Evolutionary conservation across 108 stramenopile genomes (phyloP).

Genomic region (Fragilaria crotonensis): DNA sequence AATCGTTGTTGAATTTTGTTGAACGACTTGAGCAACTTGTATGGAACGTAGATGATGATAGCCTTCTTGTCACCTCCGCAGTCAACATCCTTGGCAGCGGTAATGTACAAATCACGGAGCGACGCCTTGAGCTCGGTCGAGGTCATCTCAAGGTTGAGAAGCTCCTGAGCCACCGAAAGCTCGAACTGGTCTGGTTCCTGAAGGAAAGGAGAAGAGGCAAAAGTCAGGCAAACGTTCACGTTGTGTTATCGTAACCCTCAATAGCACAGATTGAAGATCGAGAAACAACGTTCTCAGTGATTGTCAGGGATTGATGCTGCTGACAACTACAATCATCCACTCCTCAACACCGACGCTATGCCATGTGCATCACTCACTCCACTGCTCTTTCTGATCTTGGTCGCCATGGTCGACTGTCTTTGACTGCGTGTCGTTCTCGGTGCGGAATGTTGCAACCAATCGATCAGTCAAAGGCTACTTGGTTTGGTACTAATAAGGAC

Average conservation of each 20-base stretch:
- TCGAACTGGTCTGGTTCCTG: constrained; percentile 97
- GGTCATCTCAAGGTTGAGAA: constrained; percentile 94
- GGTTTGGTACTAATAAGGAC: no score
- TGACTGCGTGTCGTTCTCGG: no score
- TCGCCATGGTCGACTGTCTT: neutral
- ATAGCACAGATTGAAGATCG: neutral
- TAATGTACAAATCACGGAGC: constrained; percentile 92
- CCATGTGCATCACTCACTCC: constrained; percentile 33
- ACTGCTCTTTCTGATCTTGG: constrained; percentile 49
- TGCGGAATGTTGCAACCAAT: no score
- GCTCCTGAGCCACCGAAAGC: constrained; percentile 92
- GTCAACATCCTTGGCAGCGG: constrained; percentile 96
- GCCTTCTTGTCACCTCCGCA: constrained; percentile 87
- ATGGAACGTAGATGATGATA: constrained; percentile 96
- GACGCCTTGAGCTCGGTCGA: constrained; percentile 84
- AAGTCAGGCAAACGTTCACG: neutral
- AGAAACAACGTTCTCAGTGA: neutral
- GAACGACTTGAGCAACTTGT: constrained; percentile 89
- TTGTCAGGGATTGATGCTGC: neutral
- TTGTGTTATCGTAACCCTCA: neutral
- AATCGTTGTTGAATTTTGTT: constrained; percentile 96
- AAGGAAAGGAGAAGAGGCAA: neutral
- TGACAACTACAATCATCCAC: neutral
- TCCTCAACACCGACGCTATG: neutral
- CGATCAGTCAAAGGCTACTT: no score